Conservation (phyloP, 2,329 filamentous ascomycete genomes). For the Aspergillus calidoustus region DNA sequence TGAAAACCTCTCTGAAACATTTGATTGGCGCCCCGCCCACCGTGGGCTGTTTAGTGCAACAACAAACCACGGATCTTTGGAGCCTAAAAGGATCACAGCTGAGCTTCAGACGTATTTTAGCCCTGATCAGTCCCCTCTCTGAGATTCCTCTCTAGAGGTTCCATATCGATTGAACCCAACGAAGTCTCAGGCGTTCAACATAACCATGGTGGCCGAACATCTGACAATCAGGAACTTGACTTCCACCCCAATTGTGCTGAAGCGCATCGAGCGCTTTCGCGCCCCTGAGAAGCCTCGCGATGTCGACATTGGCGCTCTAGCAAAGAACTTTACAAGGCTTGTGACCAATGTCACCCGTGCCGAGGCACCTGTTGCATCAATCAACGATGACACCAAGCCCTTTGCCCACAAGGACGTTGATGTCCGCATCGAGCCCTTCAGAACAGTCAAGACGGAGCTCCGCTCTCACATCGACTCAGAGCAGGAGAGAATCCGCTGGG, state of each 20-base stretch:
- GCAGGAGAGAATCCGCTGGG: slow-evolving; percentile 73
- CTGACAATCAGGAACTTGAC: slow-evolving; percentile 85
- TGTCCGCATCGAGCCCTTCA: slow-evolving; percentile 70
- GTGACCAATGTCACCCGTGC: slow-evolving; percentile 50
- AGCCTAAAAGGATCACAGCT: slow-evolving; percentile 8
- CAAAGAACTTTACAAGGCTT: slow-evolving; percentile 52
- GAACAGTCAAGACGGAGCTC: slow-evolving; percentile 66
- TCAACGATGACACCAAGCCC: slow-evolving; percentile 57
- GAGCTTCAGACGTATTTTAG: not conserved
- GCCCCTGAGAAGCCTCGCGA: slow-evolving; percentile 49
- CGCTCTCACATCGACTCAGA: slow-evolving; percentile 59
- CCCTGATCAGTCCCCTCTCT: not conserved
- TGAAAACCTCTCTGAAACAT: not conserved
- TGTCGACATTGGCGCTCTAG: slow-evolving; percentile 45
- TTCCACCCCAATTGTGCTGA: slow-evolving; percentile 71
- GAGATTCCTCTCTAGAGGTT: not conserved
- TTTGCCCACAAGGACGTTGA: slow-evolving; percentile 67
- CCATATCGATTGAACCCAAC: not conserved
- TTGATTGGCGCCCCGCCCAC: slow-evolving; percentile 12
- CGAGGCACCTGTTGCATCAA: slow-evolving; percentile 50
- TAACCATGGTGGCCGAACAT: slow-evolving; percentile 42
- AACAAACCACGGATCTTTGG: slow-evolving; percentile 10
- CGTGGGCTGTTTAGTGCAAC: slow-evolving; percentile 12
- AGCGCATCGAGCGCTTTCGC: slow-evolving; percentile 74
- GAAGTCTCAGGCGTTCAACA: not conserved